These are phyloP conservation scores for Penicillium psychrosexuale DNA, from an alignment of 2,329 filamentous ascomycete species.

Conservation along the genomic window DNA sequence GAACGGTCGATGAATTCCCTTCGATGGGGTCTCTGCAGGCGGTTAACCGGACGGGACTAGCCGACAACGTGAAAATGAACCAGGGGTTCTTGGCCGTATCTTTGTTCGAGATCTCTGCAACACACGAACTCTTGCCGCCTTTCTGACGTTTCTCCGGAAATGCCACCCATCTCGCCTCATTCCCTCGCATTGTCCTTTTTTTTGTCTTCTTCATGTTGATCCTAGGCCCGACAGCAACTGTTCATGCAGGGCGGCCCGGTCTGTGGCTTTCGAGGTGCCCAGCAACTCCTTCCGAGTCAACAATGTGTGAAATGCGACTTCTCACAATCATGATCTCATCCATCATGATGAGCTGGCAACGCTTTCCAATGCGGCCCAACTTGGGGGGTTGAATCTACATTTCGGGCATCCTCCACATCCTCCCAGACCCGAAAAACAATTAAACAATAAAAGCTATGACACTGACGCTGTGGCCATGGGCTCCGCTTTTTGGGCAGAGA, in stretches of 20 bases:
- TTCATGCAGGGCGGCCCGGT: slow-evolving; percentile 33
- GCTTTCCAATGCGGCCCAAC: slow-evolving; percentile 14
- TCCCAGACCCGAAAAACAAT: background rate
- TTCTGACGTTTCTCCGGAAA: background rate
- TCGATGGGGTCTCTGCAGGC: slow-evolving; percentile 3
- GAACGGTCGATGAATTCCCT: slow-evolving; percentile 1
- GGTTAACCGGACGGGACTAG: slow-evolving; percentile 8
- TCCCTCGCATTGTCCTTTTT: background rate
- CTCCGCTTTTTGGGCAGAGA: slow-evolving; percentile 24
- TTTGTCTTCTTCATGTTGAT: background rate
- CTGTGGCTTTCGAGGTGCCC: slow-evolving; percentile 11
- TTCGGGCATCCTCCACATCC: slow-evolving; percentile 4
- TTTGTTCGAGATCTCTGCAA: slow-evolving; percentile 9
- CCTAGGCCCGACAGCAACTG: slow-evolving; percentile 14
- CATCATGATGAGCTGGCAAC: slow-evolving; percentile 12
- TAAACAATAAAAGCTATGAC: slow-evolving; percentile 5
- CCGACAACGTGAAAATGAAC: background rate
- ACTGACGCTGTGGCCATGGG: slow-evolving; percentile 5
- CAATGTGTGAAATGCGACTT: background rate
- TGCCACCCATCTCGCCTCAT: slow-evolving; percentile 2
- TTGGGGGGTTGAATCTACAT: background rate
- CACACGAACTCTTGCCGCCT: background rate
- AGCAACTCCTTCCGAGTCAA: slow-evolving; percentile 1
- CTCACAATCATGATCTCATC: slow-evolving; percentile 1
- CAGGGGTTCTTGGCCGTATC: slow-evolving; percentile 7